phyloP scores from a whole-genome alignment of 495 filamentous ascomycete genomes.

The Cercophora samala region DNA sequence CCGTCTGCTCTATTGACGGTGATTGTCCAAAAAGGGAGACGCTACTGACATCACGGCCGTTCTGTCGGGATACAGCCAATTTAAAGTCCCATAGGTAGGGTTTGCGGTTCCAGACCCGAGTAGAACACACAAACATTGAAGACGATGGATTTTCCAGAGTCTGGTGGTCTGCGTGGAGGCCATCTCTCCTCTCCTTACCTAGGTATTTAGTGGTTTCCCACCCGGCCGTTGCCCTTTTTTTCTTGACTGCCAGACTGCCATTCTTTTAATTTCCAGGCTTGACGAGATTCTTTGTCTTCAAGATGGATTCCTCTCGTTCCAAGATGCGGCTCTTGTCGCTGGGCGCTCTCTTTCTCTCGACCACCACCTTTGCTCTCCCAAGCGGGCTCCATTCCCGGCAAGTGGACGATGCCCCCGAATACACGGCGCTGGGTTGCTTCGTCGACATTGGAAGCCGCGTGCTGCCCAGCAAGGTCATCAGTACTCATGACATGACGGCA shows the following conservation, averaged over 20 bases:
- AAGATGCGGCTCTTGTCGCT: slow-evolving; percentile 1
- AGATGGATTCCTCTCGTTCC: neutral
- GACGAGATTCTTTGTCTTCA: neutral
- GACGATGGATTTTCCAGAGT: neutral
- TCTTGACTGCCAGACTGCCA: neutral
- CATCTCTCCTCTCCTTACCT: no score
- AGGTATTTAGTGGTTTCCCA: neutral
- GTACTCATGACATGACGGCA: slow-evolving; percentile 10
- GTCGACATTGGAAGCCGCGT: neutral
- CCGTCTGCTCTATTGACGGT: neutral
- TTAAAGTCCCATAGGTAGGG: no score
- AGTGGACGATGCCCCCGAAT: neutral
- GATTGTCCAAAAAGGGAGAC: neutral
- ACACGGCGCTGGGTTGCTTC: slow-evolving; percentile 6
- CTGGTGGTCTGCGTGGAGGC: neutral
- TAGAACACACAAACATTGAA: neutral
- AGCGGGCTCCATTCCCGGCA: neutral
- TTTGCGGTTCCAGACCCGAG: neutral
- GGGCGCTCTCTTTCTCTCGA: neutral
- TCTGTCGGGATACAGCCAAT: neutral
- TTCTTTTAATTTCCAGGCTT: neutral
- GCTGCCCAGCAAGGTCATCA: slow-evolving; percentile 1
- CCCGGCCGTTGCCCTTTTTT: neutral
- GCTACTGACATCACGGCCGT: neutral
- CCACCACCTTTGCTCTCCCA: neutral